phyloP scores from a whole-genome alignment of 1,139 yeast genomes.

The Blastobotrys raffinosifermentans region DNA sequence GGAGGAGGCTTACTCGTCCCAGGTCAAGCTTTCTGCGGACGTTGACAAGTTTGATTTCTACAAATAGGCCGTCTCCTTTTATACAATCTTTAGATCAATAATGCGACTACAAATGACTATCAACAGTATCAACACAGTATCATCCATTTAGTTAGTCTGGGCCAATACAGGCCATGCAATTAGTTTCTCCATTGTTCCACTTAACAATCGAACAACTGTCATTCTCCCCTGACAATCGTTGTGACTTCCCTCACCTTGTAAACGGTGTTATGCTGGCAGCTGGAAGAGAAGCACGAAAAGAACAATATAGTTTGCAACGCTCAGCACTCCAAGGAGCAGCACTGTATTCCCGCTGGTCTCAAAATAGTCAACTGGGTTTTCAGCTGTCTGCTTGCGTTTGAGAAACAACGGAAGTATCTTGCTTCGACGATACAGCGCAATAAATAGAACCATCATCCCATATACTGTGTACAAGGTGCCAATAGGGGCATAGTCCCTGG shows the following conservation, averaged over 20 bases:
- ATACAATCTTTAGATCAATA: not conserved
- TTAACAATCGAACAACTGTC: no score
- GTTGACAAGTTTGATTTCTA: slow-evolving; percentile 97
- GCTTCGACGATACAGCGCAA: slow-evolving; percentile 30
- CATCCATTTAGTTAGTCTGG: not conserved
- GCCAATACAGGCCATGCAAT: no score
- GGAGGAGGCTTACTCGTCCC: slow-evolving; percentile 95
- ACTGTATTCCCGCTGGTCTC: slow-evolving; percentile 30
- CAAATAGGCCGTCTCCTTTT: slow-evolving; percentile 52
- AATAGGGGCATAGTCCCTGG: slow-evolving; percentile 35
- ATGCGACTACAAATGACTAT: not conserved
- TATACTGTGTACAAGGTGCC: slow-evolving; percentile 36
- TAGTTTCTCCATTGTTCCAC: no score
- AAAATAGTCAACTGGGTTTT: slow-evolving; percentile 16
- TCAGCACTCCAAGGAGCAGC: slow-evolving; percentile 25
- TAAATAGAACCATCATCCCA: slow-evolving; percentile 31
- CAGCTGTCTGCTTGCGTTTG: slow-evolving; percentile 10
- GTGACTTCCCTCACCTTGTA: no score
- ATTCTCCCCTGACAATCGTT: no score
- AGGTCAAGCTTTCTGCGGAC: slow-evolving; percentile 92
- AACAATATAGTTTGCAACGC: slow-evolving; percentile 25
- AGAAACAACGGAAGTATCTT: slow-evolving; percentile 21
- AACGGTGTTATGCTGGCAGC: no score
- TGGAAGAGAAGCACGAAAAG: slow-evolving; percentile 22
- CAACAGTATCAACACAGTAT: not conserved